Percentiles rank a stretch among this genome's conserved stretches.
phyloP scores from a whole-genome alignment of 306 rosid genomes.

The Cucumis cinereus region DNA sequence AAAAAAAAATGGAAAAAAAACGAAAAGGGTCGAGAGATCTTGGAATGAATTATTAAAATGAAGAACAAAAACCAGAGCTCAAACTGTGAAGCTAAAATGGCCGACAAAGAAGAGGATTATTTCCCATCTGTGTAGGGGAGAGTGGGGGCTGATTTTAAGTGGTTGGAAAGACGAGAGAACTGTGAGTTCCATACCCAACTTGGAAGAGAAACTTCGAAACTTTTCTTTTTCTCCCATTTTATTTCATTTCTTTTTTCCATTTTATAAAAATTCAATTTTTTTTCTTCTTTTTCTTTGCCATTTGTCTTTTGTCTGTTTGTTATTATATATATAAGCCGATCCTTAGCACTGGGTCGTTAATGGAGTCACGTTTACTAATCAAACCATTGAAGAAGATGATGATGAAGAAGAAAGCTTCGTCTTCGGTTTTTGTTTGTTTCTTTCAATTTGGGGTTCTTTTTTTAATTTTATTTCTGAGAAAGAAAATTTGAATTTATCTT shows the following conservation, averaged over 20 bases:
- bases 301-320: background rate
- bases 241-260: background rate
- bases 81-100: background rate
- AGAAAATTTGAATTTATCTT: background rate
- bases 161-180: conserved; percentile 12
- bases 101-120: conserved; percentile 8
- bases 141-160: conserved; percentile 11
- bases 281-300: background rate
- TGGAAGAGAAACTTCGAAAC: background rate
- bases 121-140: conserved; percentile 3
- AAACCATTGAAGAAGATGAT: background rate
- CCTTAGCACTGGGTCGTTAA: background rate
- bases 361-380: conserved; percentile 2
- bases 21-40: background rate
- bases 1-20: background rate
- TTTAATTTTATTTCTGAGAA: background rate
- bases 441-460: background rate
- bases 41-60: background rate
- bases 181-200: conserved; percentile 5
- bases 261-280: background rate
- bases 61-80: background rate
- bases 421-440: background rate
- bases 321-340: background rate
- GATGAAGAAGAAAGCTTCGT: background rate
- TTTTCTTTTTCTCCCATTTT: background rate